These are phyloP conservation scores for Xylariaceae sp. DNA, from an alignment of 2,329 filamentous ascomycete genomes.

Conservation along the genomic window DNA sequence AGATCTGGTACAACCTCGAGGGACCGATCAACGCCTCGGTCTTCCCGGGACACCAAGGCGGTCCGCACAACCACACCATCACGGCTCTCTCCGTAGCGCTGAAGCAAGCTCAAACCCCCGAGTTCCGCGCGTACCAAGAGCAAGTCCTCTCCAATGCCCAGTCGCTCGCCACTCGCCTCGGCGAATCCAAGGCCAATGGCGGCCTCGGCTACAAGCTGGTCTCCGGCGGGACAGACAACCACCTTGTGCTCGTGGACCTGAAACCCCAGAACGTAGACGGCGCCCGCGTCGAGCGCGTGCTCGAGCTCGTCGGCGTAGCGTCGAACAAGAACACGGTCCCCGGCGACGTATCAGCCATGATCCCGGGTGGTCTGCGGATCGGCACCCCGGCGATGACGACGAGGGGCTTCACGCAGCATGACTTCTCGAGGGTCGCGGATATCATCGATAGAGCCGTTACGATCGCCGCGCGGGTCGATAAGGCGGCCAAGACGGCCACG, in stretches of 20 bases:
- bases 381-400: slow-evolving; percentile 98
- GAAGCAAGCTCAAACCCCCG: slow-evolving; percentile 83
- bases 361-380: slow-evolving; percentile 88
- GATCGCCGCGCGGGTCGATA: slow-evolving; percentile 73
- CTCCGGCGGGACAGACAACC: slow-evolving; percentile 93
- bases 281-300: slow-evolving; percentile 80
- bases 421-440: slow-evolving; percentile 82
- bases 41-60: slow-evolving; percentile 96
- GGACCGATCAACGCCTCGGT: slow-evolving; percentile 92
- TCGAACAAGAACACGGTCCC: slow-evolving; percentile 99
- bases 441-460: slow-evolving; percentile 80
- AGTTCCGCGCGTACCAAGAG: slow-evolving; percentile 90
- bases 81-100: slow-evolving; percentile 90
- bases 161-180: slow-evolving; percentile 68
- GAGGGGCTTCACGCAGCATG: slow-evolving; percentile 81
- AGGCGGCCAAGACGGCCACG: slow-evolving; percentile 64
- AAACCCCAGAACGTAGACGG: slow-evolving; percentile 87
- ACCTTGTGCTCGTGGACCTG: slow-evolving; percentile 88
- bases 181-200: slow-evolving; percentile 66
- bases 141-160: slow-evolving; percentile 89
- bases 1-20: slow-evolving; percentile 87
- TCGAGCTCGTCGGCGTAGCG: slow-evolving; percentile 92
- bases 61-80: slow-evolving; percentile 98
- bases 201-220: slow-evolving; percentile 85
- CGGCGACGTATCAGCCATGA: slow-evolving; percentile 88